Conservation (phyloP, 805 yeast genomes). For the Metschnikowia colocasiae region DNA sequence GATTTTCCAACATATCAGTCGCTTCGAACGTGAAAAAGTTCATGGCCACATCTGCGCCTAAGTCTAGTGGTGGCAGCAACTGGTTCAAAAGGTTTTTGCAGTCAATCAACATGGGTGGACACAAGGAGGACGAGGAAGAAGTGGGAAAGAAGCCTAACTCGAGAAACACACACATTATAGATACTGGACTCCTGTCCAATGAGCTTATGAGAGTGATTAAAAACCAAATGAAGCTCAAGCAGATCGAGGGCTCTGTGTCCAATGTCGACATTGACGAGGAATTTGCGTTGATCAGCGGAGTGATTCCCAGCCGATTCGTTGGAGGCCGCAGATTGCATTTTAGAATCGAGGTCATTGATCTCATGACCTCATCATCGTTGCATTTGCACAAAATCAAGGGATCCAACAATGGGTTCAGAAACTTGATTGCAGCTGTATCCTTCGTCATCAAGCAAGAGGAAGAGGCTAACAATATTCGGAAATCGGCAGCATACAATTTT, state of each 20-base stretch:
- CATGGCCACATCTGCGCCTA: slow-evolving; percentile 10
- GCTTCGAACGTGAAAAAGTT: slow-evolving; percentile 12
- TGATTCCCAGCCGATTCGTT: slow-evolving; percentile 45
- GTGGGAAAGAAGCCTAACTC: slow-evolving; percentile 4
- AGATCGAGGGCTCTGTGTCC: slow-evolving; percentile 47
- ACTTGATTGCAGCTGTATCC: slow-evolving; percentile 40
- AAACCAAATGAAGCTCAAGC: slow-evolving; percentile 43
- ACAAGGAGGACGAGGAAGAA: slow-evolving; percentile 9
- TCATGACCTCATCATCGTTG: slow-evolving; percentile 36
- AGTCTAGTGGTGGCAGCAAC: slow-evolving; percentile 13
- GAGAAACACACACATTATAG: slow-evolving; percentile 29
- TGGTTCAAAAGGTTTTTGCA: slow-evolving; percentile 41
- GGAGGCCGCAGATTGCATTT: slow-evolving; percentile 45
- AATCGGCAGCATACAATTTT: slow-evolving; percentile 11
- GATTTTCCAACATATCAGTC: slow-evolving; percentile 38
- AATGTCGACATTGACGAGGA: slow-evolving; percentile 42
- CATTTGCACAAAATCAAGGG: slow-evolving; percentile 45
- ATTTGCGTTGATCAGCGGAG: slow-evolving; percentile 42
- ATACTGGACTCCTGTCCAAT: slow-evolving; percentile 28
- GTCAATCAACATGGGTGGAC: slow-evolving; percentile 17
- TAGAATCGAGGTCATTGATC: slow-evolving; percentile 40
- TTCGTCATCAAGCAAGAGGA: slow-evolving; percentile 46
- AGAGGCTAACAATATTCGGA: slow-evolving; percentile 17
- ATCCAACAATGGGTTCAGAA: slow-evolving; percentile 42
- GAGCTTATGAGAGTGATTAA: slow-evolving; percentile 35